phyloP scores from a whole-genome alignment of 352 stramenopile genomes.

The Pythium periplocum region DNA sequence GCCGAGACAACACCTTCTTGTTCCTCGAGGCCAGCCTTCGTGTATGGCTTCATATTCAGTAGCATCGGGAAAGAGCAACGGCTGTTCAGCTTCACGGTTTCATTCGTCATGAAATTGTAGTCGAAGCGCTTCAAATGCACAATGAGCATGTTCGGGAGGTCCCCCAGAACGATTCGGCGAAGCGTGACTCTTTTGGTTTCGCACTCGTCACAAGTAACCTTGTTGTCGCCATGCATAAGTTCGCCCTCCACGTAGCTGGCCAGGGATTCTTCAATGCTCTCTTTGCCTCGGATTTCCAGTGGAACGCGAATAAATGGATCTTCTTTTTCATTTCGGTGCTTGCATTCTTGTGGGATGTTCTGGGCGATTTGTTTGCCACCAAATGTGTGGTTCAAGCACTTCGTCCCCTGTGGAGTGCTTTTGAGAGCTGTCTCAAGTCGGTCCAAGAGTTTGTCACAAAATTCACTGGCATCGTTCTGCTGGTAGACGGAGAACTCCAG shows the following conservation, averaged over 20 bases:
- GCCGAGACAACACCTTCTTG: conserved; percentile 42
- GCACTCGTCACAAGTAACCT: conserved; percentile 97
- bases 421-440: conserved; percentile 96
- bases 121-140: conserved; percentile 99
- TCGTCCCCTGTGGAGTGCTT: conserved; percentile 72
- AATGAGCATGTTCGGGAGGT: conserved; percentile 96
- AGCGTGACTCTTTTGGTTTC: conserved; percentile 97
- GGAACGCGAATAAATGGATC: conserved; percentile 97
- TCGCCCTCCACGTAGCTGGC: conserved; percentile 97
- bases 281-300: conserved; percentile 97
- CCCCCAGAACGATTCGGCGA: conserved; percentile 92
- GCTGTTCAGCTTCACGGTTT: conserved; percentile 99
- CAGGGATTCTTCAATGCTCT: conserved; percentile 97
- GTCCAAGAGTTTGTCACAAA: conserved; percentile 98
- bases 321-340: conserved; percentile 93
- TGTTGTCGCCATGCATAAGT: conserved; percentile 99
- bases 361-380: conserved; percentile 84
- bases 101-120: conserved; percentile 99
- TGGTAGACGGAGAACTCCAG: conserved; percentile 96
- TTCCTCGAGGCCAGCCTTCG: conserved; percentile 94
- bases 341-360: conserved; percentile 87
- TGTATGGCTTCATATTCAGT: conserved; percentile 99
- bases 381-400: conserved; percentile 69
- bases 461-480: conserved; percentile 99
- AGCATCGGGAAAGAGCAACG: conserved; percentile 96